These are phyloP conservation scores for Aspergillus luchuensis DNA, from an alignment of 2,329 filamentous ascomycete genomes.

Conservation along the genomic window DNA sequence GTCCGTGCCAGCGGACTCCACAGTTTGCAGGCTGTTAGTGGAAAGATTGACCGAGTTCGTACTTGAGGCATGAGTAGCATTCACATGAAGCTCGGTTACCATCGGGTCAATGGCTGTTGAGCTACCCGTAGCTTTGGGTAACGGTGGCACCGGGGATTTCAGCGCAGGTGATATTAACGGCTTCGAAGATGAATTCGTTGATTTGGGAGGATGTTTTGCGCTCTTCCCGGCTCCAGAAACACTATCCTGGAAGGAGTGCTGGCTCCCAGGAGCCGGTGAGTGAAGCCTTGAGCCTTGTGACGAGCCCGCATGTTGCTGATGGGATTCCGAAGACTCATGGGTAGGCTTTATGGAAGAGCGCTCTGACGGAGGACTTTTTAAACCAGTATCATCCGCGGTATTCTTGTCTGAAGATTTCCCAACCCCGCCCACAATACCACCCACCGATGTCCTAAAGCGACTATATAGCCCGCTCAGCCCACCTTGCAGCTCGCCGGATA, in stretches of 20 bases:
- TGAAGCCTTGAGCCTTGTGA: slow-evolving; percentile 41
- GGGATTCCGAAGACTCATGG: slow-evolving; percentile 29
- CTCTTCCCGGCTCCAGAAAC: slow-evolving; percentile 31
- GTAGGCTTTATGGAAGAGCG: slow-evolving; percentile 29
- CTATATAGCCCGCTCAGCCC: slow-evolving; percentile 88
- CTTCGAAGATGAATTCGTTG: slow-evolving; percentile 46
- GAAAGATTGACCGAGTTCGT: slow-evolving; percentile 37
- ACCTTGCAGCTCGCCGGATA: slow-evolving; percentile 76
- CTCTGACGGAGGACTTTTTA: slow-evolving; percentile 33
- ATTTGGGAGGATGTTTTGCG: slow-evolving; percentile 45
- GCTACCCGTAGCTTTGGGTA: slow-evolving; percentile 37
- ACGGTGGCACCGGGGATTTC: slow-evolving; percentile 41
- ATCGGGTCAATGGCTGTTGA: slow-evolving; percentile 46
- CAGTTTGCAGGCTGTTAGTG: slow-evolving; percentile 32
- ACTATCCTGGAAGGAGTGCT: slow-evolving; percentile 34
- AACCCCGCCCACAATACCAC: slow-evolving; percentile 53
- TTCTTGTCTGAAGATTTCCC: slow-evolving; percentile 35
- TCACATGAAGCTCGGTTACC: slow-evolving; percentile 50
- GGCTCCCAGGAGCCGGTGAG: slow-evolving; percentile 37
- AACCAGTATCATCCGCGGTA: slow-evolving; percentile 26
- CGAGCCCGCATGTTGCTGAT: slow-evolving; percentile 32
- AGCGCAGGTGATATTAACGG: slow-evolving; percentile 37
- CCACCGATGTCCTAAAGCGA: slow-evolving; percentile 80
- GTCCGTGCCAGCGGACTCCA: slow-evolving; percentile 32
- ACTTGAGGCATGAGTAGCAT: slow-evolving; percentile 33